phyloP scores from a whole-genome alignment of 1,284 basidiomycete species.

The Tilletia walkeri region DNA sequence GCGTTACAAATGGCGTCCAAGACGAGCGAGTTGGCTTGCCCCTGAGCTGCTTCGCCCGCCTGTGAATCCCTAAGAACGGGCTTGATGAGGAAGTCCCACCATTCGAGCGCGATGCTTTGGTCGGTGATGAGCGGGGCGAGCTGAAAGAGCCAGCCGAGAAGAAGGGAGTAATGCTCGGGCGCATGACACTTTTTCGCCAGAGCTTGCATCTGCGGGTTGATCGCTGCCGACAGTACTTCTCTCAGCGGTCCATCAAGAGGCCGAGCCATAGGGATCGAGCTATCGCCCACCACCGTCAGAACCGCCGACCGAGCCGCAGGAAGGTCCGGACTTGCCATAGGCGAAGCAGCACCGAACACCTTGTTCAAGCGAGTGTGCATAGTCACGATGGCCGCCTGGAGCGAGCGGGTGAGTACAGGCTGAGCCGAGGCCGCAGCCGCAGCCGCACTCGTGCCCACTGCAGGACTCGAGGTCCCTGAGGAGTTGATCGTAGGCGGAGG shows the following conservation, averaged over 20 bases:
- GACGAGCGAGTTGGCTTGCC: slow-evolving; percentile 39
- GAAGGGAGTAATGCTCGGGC: slow-evolving; percentile 19
- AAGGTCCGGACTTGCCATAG: neutral
- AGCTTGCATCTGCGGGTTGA: slow-evolving; percentile 9
- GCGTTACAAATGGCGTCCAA: slow-evolving; percentile 39
- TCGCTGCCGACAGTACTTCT: neutral
- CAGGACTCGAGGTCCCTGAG: neutral
- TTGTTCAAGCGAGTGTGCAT: neutral
- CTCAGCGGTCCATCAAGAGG: neutral
- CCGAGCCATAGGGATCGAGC: neutral
- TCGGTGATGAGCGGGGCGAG: slow-evolving; percentile 37
- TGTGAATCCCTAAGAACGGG: slow-evolving; percentile 41
- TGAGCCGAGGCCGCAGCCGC: neutral
- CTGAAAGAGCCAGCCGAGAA: slow-evolving; percentile 39
- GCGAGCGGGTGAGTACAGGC: neutral
- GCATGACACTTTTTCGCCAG: neutral
- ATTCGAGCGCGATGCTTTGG: slow-evolving; percentile 36
- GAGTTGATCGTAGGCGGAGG: neutral
- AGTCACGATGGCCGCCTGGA: neutral
- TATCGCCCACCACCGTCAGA: neutral
- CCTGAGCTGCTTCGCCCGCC: slow-evolving; percentile 31
- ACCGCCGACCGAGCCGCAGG: neutral
- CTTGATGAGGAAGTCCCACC: slow-evolving; percentile 49
- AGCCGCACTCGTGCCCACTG: neutral
- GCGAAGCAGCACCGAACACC: neutral